Conservation (phyloP, 2,329 filamentous ascomycete genomes). For the Botrytis paeoniae region DNA sequence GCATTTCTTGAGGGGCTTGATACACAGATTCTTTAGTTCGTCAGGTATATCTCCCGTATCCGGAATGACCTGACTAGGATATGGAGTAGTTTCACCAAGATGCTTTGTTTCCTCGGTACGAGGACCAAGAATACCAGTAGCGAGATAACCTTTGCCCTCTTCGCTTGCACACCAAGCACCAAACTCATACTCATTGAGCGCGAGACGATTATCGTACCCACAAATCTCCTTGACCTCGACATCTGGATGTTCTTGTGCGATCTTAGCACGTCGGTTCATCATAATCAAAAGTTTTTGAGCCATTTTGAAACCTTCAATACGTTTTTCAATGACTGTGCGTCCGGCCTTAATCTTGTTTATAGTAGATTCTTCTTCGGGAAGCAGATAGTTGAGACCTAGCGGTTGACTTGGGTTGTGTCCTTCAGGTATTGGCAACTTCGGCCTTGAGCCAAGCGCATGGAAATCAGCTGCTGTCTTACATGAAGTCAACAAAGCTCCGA, state of each 20-base stretch:
- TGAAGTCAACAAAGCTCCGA: constrained; percentile 27
- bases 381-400: constrained; percentile 33
- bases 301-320: constrained; percentile 26
- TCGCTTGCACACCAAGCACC: constrained; percentile 27
- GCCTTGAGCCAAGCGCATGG: constrained; percentile 34
- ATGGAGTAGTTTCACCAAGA: constrained; percentile 24
- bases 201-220: constrained; percentile 36
- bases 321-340: constrained; percentile 24
- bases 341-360: constrained; percentile 29
- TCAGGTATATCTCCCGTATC: constrained; percentile 21
- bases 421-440: constrained; percentile 30
- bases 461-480: constrained; percentile 26
- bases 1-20: constrained; percentile 31
- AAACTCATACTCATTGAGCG: constrained; percentile 35
- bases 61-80: constrained; percentile 25
- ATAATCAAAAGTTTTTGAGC: constrained; percentile 31
- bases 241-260: constrained; percentile 27
- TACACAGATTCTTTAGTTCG: constrained; percentile 32
- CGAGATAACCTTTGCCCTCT: constrained; percentile 32
- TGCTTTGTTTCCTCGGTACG: constrained; percentile 30
- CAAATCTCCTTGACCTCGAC: constrained; percentile 32
- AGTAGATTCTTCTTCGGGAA: constrained; percentile 29
- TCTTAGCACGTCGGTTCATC: constrained; percentile 30
- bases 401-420: constrained; percentile 32
- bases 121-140: constrained; percentile 32